A percentile compares a stretch with the other conserved stretches of the same genome.
phyloP scores from a whole-genome alignment of 306 rosid genomes.

The Cucurbita ficifolia region DNA sequence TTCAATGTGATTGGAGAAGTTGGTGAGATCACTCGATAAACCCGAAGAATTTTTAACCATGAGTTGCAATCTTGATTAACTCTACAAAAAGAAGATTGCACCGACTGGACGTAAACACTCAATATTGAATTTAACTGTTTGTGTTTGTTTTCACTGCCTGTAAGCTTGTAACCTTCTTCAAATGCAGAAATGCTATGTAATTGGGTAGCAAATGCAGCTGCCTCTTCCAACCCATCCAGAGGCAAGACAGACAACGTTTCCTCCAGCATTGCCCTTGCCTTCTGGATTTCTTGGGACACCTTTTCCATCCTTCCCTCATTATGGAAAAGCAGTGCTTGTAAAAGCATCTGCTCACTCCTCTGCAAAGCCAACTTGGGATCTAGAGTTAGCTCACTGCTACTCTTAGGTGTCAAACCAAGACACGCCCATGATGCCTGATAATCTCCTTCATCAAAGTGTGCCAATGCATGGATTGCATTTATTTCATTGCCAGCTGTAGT shows the following conservation, averaged over 20 bases:
- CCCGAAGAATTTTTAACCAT: constrained; percentile 82
- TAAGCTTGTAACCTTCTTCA: constrained; percentile 64
- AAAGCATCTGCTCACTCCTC: constrained; percentile 96
- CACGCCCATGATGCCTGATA: constrained; percentile 75
- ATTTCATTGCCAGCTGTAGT: constrained; percentile 89
- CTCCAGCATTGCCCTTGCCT: constrained; percentile 83
- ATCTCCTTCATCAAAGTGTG: constrained; percentile 83
- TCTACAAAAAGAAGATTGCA: constrained; percentile 43
- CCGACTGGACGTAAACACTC: constrained; percentile 42
- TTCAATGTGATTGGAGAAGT: constrained; percentile 49
- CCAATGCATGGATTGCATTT: constrained; percentile 87
- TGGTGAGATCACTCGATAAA: constrained; percentile 56
- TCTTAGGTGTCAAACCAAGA: constrained; percentile 94
- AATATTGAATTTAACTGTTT: constrained; percentile 32
- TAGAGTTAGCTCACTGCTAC: constrained; percentile 85
- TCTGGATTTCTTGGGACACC: constrained; percentile 50
- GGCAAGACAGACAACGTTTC: constrained; percentile 66
- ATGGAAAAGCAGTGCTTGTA: constrained; percentile 70
- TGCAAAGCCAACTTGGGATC: constrained; percentile 89
- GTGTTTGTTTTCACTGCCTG: constrained; percentile 31
- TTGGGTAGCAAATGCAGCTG: constrained; percentile 61
- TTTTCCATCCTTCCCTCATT: constrained; percentile 55
- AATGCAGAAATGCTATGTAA: constrained; percentile 63
- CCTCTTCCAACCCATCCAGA: constrained; percentile 83
- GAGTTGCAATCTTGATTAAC: constrained; percentile 69